These are phyloP conservation scores for Microbotryum saponariae DNA, from an alignment of 1,284 basidiomycete species.

Conservation along the genomic window DNA sequence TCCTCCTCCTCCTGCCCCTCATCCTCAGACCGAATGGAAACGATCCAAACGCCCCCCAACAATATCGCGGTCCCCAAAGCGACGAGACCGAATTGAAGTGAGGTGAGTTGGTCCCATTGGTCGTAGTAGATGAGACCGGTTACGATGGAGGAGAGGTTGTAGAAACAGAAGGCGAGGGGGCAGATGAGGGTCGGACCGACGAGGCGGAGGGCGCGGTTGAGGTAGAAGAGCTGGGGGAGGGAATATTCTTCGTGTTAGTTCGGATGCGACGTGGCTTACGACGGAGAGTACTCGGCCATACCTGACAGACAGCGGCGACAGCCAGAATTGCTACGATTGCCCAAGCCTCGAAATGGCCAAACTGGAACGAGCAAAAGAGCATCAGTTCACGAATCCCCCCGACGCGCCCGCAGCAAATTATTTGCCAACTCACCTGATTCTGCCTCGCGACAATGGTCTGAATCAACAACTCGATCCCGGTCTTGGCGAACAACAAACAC, in stretches of 20 bases:
- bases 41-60: slow-evolving; percentile 82
- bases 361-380: slow-evolving; percentile 5
- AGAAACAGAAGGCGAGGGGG: slow-evolving; percentile 92
- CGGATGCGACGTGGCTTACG: too few species aligned
- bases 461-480: slow-evolving; percentile 80
- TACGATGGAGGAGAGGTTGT: slow-evolving; percentile 84
- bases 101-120: slow-evolving; percentile 67
- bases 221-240: slow-evolving; percentile 62
- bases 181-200: slow-evolving; percentile 84
- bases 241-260: too few species aligned
- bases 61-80: slow-evolving; percentile 69
- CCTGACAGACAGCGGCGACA: slow-evolving; percentile 63
- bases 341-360: slow-evolving; percentile 53
- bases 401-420: background rate
- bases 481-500: slow-evolving; percentile 89
- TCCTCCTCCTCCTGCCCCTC: background rate
- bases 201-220: slow-evolving; percentile 78
- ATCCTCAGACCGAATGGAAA: slow-evolving; percentile 44
- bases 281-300: slow-evolving; percentile 23
- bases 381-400: background rate
- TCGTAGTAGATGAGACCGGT: slow-evolving; percentile 64
- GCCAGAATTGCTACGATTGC: slow-evolving; percentile 61
- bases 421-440: slow-evolving; percentile 76
- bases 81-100: slow-evolving; percentile 64
- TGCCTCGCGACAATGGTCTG: slow-evolving; percentile 63